A percentile compares a stretch with the other conserved stretches of the same genome.
These are phyloP conservation scores for Orbilia brochopaga DNA, from an alignment of 2,329 filamentous ascomycete genomes.

Conservation along the genomic window DNA sequence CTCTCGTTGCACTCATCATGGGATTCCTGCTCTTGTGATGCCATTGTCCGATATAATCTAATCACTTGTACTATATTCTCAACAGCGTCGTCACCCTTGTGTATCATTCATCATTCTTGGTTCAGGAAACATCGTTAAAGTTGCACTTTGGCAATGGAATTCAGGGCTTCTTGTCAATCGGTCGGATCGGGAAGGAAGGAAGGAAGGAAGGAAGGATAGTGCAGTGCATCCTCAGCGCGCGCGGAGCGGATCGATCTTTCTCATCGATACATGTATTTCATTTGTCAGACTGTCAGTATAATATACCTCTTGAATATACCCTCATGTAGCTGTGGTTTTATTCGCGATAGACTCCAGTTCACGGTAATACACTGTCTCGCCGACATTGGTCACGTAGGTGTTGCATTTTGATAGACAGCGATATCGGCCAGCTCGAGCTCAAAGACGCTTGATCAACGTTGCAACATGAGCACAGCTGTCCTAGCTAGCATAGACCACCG, in stretches of 20 bases:
- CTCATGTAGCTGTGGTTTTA: conserved; percentile 42
- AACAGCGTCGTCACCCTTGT: conserved; percentile 1
- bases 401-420: too few relatives aligned
- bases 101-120: too few relatives aligned
- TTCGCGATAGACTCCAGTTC: not conserved
- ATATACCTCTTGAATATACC: conserved; percentile 30
- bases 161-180: too few relatives aligned
- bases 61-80: conserved; percentile 35
- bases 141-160: too few relatives aligned
- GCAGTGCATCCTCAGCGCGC: not conserved
- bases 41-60: conserved; percentile 9
- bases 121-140: not conserved
- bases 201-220: not conserved
- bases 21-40: conserved; percentile 32
- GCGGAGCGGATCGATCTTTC: conserved; percentile 22
- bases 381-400: not conserved
- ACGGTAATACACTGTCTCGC: not conserved
- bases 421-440: too few relatives aligned
- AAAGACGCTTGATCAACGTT: too few relatives aligned
- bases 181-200: not conserved
- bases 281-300: conserved; percentile 19
- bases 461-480: too few relatives aligned
- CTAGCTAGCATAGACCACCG: too few relatives aligned
- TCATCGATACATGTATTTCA: conserved; percentile 17
- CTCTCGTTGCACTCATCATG: conserved; percentile 26